Evolutionary conservation across 768 basidiomycete species (phyloP).

Genomic region (Coprinellus aureogranulatus): DNA sequence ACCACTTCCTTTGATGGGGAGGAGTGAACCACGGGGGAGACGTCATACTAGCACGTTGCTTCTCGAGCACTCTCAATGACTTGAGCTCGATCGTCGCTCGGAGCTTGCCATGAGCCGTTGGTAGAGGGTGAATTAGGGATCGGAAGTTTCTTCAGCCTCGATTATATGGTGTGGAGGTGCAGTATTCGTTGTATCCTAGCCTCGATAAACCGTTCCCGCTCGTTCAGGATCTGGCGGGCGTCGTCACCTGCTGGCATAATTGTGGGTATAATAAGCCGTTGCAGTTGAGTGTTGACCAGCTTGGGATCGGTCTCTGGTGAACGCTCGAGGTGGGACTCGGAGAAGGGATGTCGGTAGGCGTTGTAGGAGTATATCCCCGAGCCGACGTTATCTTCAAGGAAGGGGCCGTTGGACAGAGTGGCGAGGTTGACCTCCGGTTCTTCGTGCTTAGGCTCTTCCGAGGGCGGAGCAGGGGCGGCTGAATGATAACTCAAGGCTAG

Average conservation of each 20-base stretch:
- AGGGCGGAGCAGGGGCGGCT: constrained; percentile 20
- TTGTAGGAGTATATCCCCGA: constrained; percentile 92
- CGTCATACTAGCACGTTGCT: constrained; percentile 86
- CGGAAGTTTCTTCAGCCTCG: constrained; percentile 27
- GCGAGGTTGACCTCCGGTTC: constrained; percentile 50
- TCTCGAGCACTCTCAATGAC: constrained; percentile 81
- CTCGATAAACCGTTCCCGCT: constrained; percentile 89
- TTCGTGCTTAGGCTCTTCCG: constrained; percentile 51
- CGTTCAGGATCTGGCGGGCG: constrained; percentile 85
- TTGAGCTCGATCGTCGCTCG: constrained; percentile 93
- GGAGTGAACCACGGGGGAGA: constrained; percentile 80
- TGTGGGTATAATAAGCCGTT: constrained; percentile 81
- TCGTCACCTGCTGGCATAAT: constrained; percentile 91
- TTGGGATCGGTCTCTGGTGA: constrained; percentile 56
- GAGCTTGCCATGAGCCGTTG: constrained; percentile 76
- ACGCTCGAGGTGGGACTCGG: constrained; percentile 74
- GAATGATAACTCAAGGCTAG: no score
- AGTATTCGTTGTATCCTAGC: constrained; percentile 57
- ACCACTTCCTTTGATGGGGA: constrained; percentile 88
- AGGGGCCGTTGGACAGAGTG: constrained; percentile 69
- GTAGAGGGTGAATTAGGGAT: constrained; percentile 52
- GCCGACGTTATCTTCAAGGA: constrained; percentile 73
- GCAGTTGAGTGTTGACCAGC: constrained; percentile 68
- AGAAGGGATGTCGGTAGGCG: constrained; percentile 81
- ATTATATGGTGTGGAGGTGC: constrained; percentile 15